phyloP scores from a whole-genome alignment of 768 basidiomycete genomes.

The Mycena capillaripes region DNA sequence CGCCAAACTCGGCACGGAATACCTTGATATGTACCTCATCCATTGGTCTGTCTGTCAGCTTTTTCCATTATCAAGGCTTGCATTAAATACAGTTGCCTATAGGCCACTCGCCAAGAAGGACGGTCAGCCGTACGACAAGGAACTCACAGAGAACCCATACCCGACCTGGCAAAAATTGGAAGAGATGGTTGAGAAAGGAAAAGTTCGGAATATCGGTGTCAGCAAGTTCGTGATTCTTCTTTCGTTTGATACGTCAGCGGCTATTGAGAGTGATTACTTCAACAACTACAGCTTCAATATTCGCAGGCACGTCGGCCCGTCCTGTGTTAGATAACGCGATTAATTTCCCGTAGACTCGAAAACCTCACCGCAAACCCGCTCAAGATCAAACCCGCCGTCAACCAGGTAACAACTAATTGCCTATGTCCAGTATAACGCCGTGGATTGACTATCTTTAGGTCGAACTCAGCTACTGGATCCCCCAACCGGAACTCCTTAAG shows the following conservation, averaged over 20 bases:
- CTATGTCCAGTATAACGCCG: too few species aligned
- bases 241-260: neutral
- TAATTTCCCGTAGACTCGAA: conserved; percentile 55
- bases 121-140: conserved; percentile 62
- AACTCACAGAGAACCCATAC: conserved; percentile 78
- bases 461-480: conserved; percentile 83
- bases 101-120: conserved; percentile 81
- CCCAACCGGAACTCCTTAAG: conserved; percentile 82
- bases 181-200: conserved; percentile 81
- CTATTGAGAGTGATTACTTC: neutral
- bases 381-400: conserved; percentile 75
- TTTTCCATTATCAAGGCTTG: too few species aligned
- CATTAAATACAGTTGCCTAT: too few species aligned
- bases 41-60: conserved; percentile 67
- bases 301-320: conserved; percentile 52
- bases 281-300: conserved; percentile 67
- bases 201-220: conserved; percentile 84
- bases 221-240: conserved; percentile 71
- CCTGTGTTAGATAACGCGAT: neutral
- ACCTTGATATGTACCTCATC: conserved; percentile 86
- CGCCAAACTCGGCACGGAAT: conserved; percentile 70
- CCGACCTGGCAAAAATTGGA: conserved; percentile 88
- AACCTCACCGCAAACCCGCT: conserved; percentile 74
- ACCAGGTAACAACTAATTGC: conserved; percentile 59
- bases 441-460: conserved; percentile 49